These are phyloP conservation scores for Coemansia sp. DNA, from an alignment of 192 early-diverging fungal species.

Conservation along the genomic window DNA sequence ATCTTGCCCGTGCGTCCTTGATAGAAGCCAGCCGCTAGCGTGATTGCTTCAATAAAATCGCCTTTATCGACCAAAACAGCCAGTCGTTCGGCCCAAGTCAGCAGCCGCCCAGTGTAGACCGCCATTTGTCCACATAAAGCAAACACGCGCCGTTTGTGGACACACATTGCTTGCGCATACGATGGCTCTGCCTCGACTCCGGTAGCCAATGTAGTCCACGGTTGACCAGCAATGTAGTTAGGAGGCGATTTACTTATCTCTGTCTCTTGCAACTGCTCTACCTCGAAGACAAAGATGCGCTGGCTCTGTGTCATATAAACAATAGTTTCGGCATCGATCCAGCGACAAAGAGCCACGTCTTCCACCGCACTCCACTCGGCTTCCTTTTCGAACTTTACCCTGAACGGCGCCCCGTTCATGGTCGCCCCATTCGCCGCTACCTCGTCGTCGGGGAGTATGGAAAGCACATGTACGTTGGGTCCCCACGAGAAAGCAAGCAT, in stretches of 20 bases:
- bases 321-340: slow-evolving; percentile 36
- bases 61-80: slow-evolving; percentile 31
- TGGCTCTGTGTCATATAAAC: slow-evolving; percentile 51
- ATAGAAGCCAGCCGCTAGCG: slow-evolving; percentile 46
- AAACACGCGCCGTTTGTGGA: slow-evolving; percentile 44
- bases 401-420: slow-evolving; percentile 13
- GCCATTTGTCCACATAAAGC: slow-evolving; percentile 30
- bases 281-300: slow-evolving; percentile 51
- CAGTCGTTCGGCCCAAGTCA: slow-evolving; percentile 51
- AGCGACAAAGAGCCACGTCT: slow-evolving; percentile 51
- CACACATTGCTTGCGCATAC: slow-evolving; percentile 34
- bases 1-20: slow-evolving; percentile 44
- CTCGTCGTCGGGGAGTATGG: slow-evolving; percentile 24
- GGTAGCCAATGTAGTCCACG: slow-evolving; percentile 52
- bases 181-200: slow-evolving; percentile 52
- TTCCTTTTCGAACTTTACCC: slow-evolving; percentile 24
- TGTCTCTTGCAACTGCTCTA: slow-evolving; percentile 28
- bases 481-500: slow-evolving; percentile 48
- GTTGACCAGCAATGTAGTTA: slow-evolving; percentile 30
- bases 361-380: slow-evolving; percentile 39
- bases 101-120: slow-evolving; percentile 41
- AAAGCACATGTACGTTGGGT: slow-evolving; percentile 18
- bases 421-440: slow-evolving; percentile 39
- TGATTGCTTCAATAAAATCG: slow-evolving; percentile 39
- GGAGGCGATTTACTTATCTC: slow-evolving; percentile 41